Percentiles rank a stretch among this genome's conserved stretches.
Conservation (phyloP, 768 basidiomycete species). For the Leccinum pellstonianum region DNA sequence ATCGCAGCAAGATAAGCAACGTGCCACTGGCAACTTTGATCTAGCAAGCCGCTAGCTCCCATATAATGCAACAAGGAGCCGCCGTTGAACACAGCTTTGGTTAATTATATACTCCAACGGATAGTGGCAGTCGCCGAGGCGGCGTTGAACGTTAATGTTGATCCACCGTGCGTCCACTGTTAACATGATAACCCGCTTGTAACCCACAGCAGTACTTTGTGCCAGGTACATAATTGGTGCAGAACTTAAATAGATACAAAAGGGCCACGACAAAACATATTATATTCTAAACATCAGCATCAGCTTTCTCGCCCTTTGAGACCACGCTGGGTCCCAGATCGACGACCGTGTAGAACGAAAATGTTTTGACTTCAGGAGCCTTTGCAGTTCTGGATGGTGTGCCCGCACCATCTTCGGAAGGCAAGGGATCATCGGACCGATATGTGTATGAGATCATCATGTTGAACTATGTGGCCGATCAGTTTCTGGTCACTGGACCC, state of each 20-base stretch:
- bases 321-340: conserved; percentile 72
- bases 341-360: conserved; percentile 85
- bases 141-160: no score
- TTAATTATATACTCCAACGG: neutral
- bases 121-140: neutral
- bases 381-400: conserved; percentile 47
- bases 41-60: neutral
- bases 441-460: conserved; percentile 95
- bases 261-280: neutral
- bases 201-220: neutral
- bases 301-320: conserved; percentile 50
- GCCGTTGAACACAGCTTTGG: neutral
- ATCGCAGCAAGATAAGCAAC: neutral
- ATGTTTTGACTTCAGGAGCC: conserved; percentile 76
- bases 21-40: neutral
- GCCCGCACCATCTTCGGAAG: conserved; percentile 57
- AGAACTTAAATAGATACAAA: neutral
- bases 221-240: neutral
- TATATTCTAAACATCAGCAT: conserved; percentile 17
- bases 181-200: neutral
- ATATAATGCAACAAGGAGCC: neutral
- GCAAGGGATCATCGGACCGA: conserved; percentile 79
- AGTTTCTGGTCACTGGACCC: neutral
- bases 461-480: conserved; percentile 65
- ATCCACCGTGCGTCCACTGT: neutral